These are phyloP conservation scores for Metschnikowia peoriensis DNA, from an alignment of 805 yeast species.

Conservation along the genomic window DNA sequence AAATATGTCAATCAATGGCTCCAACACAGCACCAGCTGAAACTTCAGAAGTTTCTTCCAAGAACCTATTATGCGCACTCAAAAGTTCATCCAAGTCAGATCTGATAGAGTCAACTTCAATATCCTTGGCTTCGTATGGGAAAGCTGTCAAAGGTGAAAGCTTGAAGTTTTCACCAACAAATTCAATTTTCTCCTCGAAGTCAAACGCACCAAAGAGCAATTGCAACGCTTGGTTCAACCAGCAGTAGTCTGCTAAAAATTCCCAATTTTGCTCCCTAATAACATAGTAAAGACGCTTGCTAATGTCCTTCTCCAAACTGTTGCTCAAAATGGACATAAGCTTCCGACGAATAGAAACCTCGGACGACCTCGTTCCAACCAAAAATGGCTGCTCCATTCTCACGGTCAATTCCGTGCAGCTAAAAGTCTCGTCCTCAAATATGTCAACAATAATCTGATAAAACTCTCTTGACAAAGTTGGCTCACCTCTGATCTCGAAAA, in stretches of 20 bases:
- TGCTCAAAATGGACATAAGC: constrained; percentile 75
- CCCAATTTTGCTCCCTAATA: constrained; percentile 97
- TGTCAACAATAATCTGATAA: constrained; percentile 81
- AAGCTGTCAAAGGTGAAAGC: constrained; percentile 51
- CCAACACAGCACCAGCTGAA: constrained; percentile 60
- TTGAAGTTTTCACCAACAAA: constrained; percentile 49
- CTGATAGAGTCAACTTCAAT: constrained; percentile 24
- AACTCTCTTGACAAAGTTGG: constrained; percentile 72
- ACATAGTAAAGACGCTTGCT: constrained; percentile 80
- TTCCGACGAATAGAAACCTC: constrained; percentile 72
- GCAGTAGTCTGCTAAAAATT: constrained; percentile 83
- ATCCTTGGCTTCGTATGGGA: constrained; percentile 25
- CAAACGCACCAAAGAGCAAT: constrained; percentile 75
- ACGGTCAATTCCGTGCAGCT: constrained; percentile 87
- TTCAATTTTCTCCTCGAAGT: constrained; percentile 45
- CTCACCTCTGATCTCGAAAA: constrained; percentile 86
- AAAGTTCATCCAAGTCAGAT: constrained; percentile 21
- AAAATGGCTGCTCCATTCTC: constrained; percentile 93
- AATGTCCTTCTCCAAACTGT: constrained; percentile 74
- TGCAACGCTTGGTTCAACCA: constrained; percentile 96
- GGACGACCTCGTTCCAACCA: constrained; percentile 85
- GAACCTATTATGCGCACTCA: constrained; percentile 30
- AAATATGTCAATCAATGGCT: constrained; percentile 75
- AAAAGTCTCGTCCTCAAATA: constrained; percentile 76
- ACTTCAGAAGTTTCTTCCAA: constrained; percentile 28